Conservation (phyloP, 1,284 basidiomycete species). For the Pholiota adiposa region DNA sequence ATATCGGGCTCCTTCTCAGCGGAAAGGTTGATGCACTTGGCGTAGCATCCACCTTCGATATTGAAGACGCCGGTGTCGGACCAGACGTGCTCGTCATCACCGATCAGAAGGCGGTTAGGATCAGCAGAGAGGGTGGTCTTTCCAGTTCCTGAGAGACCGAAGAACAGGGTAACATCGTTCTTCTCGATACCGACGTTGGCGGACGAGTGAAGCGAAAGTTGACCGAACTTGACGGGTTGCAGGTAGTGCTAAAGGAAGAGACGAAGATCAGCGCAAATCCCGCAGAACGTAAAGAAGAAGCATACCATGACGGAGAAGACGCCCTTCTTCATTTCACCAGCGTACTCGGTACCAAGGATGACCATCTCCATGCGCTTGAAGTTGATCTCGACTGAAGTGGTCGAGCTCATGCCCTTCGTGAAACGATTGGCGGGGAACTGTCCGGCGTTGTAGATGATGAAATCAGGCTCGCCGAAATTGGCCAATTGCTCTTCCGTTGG, state of each 20-base stretch:
- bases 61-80: conserved; percentile 98
- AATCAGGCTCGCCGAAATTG: conserved; percentile 97
- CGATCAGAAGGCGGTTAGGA: conserved; percentile 88
- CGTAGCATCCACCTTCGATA: conserved; percentile 99
- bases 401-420: conserved; percentile 99
- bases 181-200: conserved; percentile 93
- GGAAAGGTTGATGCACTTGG: conserved; percentile 97
- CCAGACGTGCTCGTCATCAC: conserved; percentile 99
- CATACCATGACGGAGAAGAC: conserved; percentile 97
- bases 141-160: conserved; percentile 97
- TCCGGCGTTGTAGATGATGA: conserved; percentile 99
- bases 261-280: conserved; percentile 12
- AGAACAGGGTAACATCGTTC: conserved; percentile 97
- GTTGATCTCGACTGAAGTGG: conserved; percentile 99
- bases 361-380: conserved; percentile 99
- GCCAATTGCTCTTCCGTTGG: conserved; percentile 95
- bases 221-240: conserved; percentile 98
- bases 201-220: conserved; percentile 98
- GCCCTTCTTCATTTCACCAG: conserved; percentile 99
- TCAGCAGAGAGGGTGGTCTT: conserved; percentile 98
- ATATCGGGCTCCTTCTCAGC: conserved; percentile 99
- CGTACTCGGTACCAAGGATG: conserved; percentile 99
- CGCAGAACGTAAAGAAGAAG: conserved; percentile 2
- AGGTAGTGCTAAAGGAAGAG: conserved; percentile 80
- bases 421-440: conserved; percentile 99